Percentiles rank a stretch among this genome's conserved stretches.
These are phyloP conservation scores for Hericium coralloides DNA, from an alignment of 768 basidiomycete species.

Conservation along the genomic window DNA sequence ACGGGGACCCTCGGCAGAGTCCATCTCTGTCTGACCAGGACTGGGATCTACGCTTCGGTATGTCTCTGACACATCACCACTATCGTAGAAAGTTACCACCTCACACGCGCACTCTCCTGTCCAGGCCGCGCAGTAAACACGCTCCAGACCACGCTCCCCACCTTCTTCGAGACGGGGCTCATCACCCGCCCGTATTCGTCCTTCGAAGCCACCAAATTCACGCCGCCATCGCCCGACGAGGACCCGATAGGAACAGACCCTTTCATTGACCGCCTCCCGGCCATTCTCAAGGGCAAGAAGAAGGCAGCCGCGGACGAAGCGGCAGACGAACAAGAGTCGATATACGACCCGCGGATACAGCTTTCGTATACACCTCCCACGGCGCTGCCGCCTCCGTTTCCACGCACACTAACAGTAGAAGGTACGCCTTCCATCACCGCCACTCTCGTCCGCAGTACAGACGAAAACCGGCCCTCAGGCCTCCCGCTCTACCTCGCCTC, in stretches of 20 bases:
- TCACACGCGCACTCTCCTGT: too few species aligned
- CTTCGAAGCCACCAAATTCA: slow-evolving; percentile 12
- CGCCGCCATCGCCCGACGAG: slow-evolving; percentile 14
- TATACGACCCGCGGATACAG: slow-evolving; percentile 57
- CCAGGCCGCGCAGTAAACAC: slow-evolving; percentile 65
- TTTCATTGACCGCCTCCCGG: not conserved
- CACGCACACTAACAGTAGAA: slow-evolving; percentile 60
- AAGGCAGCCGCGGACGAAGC: slow-evolving; percentile 17
- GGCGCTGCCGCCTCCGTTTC: slow-evolving; percentile 59
- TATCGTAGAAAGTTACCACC: not conserved
- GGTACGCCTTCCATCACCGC: slow-evolving; percentile 31
- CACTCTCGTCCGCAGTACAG: not conserved
- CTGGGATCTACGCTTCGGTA: slow-evolving; percentile 74
- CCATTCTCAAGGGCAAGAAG: not conserved
- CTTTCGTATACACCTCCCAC: slow-evolving; percentile 64
- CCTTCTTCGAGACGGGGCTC: slow-evolving; percentile 63
- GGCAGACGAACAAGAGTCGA: slow-evolving; percentile 30
- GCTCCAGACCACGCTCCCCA: slow-evolving; percentile 59
- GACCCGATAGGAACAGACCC: slow-evolving; percentile 10
- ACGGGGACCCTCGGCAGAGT: too few species aligned
- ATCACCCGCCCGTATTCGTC: slow-evolving; percentile 38
- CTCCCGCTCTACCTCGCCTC: slow-evolving; percentile 64
- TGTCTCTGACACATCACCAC: slow-evolving; percentile 4
- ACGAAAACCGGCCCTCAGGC: slow-evolving; percentile 31
- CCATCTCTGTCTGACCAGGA: slow-evolving; percentile 50